phyloP scores from a whole-genome alignment of 495 filamentous ascomycete genomes.

The Talaromyces adpressus region DNA sequence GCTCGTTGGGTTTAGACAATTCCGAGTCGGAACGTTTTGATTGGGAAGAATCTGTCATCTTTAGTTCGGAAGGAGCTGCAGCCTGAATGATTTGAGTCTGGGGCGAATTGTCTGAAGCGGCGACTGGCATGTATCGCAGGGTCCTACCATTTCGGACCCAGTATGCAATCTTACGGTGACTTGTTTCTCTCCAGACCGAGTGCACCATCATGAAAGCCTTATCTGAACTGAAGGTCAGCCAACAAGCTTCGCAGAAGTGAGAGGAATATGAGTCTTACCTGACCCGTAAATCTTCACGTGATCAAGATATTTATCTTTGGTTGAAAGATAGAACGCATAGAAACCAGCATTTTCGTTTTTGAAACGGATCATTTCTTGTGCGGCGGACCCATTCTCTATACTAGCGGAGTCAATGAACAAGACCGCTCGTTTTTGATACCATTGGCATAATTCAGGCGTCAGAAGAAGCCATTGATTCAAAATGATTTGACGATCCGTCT shows the following conservation, averaged over 20 bases:
- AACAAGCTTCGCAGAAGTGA: background rate
- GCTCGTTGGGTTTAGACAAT: background rate
- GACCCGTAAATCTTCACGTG: background rate
- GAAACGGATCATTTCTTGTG: background rate
- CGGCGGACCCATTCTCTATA: background rate
- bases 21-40: background rate
- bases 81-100: background rate
- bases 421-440: background rate
- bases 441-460: background rate
- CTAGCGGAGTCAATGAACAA: background rate
- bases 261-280: background rate
- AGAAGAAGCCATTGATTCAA: background rate
- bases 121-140: background rate
- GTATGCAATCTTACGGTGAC: background rate
- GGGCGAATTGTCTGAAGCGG: background rate
- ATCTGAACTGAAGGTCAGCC: background rate
- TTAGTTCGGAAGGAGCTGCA: background rate
- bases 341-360: conserved; percentile 1
- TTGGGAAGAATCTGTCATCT: background rate
- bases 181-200: background rate
- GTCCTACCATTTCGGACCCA: background rate
- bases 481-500: background rate
- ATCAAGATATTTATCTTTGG: background rate
- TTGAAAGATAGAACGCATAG: background rate
- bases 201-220: background rate